phyloP scores from a whole-genome alignment of 2,329 filamentous ascomycete genomes.

The Nothophoma quercina region DNA sequence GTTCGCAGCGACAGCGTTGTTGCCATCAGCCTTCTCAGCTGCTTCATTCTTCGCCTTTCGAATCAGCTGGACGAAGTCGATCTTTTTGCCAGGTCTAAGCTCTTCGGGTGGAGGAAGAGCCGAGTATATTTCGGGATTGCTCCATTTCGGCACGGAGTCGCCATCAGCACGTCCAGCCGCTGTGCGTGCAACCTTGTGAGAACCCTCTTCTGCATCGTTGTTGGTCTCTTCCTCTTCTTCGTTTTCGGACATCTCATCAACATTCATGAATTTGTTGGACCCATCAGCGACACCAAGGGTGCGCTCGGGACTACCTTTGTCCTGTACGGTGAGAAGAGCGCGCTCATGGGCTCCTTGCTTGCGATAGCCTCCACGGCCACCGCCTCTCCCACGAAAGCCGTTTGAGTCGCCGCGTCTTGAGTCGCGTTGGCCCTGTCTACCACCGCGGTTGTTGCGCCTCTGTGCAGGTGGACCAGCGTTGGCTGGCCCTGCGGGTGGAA shows the following conservation, averaged over 20 bases:
- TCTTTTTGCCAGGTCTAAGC: constrained; percentile 71
- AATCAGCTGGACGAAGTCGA: constrained; percentile 89
- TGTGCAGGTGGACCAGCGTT: constrained; percentile 23
- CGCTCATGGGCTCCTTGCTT: constrained; percentile 53
- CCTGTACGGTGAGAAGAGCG: constrained; percentile 52
- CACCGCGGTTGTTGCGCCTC: constrained; percentile 29
- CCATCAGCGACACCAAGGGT: constrained; percentile 54
- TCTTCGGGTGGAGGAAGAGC: constrained; percentile 82
- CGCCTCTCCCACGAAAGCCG: constrained; percentile 16
- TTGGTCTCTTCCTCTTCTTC: constrained; percentile 46
- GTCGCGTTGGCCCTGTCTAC: constrained; percentile 21
- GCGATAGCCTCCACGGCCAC: constrained; percentile 28
- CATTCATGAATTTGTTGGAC: constrained; percentile 50
- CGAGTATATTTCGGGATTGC: constrained; percentile 94
- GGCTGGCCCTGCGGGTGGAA: constrained; percentile 37
- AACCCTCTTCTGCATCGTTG: constrained; percentile 32
- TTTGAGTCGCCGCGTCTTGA: constrained; percentile 31
- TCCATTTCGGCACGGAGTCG: constrained; percentile 76
- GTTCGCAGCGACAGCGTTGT: constrained; percentile 54
- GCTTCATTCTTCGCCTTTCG: constrained; percentile 79
- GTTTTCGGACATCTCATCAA: constrained; percentile 51
- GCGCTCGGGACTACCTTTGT: constrained; percentile 55
- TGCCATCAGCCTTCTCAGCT: constrained; percentile 62
- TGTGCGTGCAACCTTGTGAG: constrained; percentile 36
- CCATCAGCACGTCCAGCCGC: constrained; percentile 35